Evolutionary conservation across 169 alveolate species (phyloP).

Genomic region (Theileria orientalis): DNA sequence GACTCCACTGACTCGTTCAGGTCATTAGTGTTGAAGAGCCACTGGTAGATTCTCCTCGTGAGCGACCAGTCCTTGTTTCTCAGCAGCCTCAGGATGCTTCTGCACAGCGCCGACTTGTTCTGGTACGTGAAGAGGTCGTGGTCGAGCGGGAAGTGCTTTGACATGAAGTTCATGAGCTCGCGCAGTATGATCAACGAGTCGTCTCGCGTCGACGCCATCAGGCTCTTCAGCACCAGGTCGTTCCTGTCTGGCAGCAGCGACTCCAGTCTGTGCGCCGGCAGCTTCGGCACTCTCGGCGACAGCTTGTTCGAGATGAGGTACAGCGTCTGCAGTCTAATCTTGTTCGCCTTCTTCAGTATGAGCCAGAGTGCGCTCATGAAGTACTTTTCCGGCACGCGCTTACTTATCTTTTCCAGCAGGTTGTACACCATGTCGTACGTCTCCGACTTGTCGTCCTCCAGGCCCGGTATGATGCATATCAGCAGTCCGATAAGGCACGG

Average conservation of each 20-base stretch:
- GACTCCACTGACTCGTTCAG: constrained; percentile 40
- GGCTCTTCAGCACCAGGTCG: constrained; percentile 71
- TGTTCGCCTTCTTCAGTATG: constrained; percentile 71
- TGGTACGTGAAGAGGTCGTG: constrained; percentile 29
- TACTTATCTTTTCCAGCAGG: constrained; percentile 70
- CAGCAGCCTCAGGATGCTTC: constrained; percentile 42
- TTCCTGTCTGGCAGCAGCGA: constrained; percentile 75
- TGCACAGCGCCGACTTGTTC: constrained; percentile 42
- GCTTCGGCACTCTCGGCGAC: constrained; percentile 68
- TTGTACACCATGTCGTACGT: constrained; percentile 67
- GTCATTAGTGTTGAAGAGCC: constrained; percentile 63
- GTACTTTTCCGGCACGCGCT: constrained; percentile 76
- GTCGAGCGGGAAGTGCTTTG: constrained; percentile 75
- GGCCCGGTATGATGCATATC: constrained; percentile 80
- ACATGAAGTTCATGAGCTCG: constrained; percentile 73
- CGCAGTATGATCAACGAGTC: constrained; percentile 72
- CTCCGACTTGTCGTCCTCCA: constrained; percentile 81
- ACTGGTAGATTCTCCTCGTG: constrained; percentile 57
- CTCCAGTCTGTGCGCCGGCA: constrained; percentile 67
- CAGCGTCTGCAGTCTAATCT: constrained; percentile 76
- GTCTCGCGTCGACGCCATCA: constrained; percentile 79
- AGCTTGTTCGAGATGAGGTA: constrained; percentile 76
- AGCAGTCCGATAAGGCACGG: constrained; percentile 81
- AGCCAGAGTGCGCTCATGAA: constrained; percentile 83
- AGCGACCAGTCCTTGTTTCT: constrained; percentile 66